Evolutionary conservation across 371 early-diverging fungal species (phyloP).

Genomic region (Apophysomyces ossiformis): DNA sequence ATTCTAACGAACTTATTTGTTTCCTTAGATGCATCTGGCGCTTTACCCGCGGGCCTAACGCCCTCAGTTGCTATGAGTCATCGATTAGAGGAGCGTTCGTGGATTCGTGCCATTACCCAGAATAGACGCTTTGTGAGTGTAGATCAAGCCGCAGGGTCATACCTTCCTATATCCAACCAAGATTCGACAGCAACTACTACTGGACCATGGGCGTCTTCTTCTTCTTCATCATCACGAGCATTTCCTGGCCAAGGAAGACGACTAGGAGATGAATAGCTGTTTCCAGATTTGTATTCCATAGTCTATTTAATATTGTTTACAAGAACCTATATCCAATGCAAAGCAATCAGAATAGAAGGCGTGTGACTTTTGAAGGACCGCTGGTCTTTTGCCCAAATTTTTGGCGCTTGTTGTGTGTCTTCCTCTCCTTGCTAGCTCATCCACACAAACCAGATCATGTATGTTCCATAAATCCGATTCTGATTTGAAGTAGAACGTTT

Average conservation of each 20-base stretch:
- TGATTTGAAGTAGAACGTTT: too few relatives aligned
- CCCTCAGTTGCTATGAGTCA: conserved; percentile 14
- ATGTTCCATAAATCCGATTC: not conserved
- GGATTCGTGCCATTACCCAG: conserved; percentile 10
- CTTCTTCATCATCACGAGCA: not conserved
- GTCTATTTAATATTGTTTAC: not conserved
- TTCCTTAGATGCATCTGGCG: conserved; percentile 12
- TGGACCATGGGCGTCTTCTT: not conserved
- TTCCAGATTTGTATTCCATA: not conserved
- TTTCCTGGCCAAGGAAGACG: conserved; percentile 27
- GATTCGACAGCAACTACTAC: not conserved
- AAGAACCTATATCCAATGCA: not conserved
- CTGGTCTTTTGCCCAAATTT: too few relatives aligned
- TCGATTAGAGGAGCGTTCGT: conserved; percentile 13
- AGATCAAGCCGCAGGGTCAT: conserved; percentile 13
- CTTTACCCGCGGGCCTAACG: conserved; percentile 10
- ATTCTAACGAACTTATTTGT: not conserved
- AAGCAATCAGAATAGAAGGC: too few relatives aligned
- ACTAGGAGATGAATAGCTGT: conserved; percentile 21
- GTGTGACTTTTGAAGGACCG: too few relatives aligned
- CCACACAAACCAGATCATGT: conserved; percentile 1
- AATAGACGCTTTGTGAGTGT: conserved; percentile 16
- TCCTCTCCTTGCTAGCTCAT: not conserved
- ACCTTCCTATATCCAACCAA: conserved; percentile 15
- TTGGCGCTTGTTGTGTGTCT: too few relatives aligned